A percentile compares a stretch with the other conserved stretches of the same genome.
Conservation (phyloP, 768 basidiomycete genomes). For the Termitomyces sp. region DNA sequence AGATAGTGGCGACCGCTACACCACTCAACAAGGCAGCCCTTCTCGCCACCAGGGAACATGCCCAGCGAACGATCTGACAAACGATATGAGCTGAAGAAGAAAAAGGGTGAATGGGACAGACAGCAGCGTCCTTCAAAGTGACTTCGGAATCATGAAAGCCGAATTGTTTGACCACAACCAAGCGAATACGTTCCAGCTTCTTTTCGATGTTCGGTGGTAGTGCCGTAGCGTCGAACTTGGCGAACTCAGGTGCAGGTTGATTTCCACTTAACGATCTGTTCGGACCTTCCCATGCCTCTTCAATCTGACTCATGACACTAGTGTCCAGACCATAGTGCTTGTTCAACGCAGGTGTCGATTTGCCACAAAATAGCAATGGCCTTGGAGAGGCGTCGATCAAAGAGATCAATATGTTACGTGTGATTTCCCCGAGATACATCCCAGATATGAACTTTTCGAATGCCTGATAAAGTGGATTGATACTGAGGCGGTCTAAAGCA, state of each 20-base stretch:
- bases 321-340: constrained; percentile 94
- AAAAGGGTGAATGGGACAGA: constrained; percentile 19
- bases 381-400: constrained; percentile 73
- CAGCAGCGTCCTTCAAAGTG: constrained; percentile 53
- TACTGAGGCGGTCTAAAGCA: constrained; percentile 86
- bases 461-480: constrained; percentile 89
- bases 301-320: constrained; percentile 82
- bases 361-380: constrained; percentile 76
- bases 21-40: constrained; percentile 83
- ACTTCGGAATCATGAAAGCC: constrained; percentile 53
- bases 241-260: constrained; percentile 31
- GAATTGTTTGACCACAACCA: constrained; percentile 58
- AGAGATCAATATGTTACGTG: constrained; percentile 78
- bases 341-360: constrained; percentile 68
- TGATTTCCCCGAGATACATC: constrained; percentile 97
- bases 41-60: constrained; percentile 68
- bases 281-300: constrained; percentile 64
- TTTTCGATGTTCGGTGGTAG: constrained; percentile 25
- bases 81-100: constrained; percentile 17
- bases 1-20: constrained; percentile 79
- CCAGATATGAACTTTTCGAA: constrained; percentile 99
- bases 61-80: constrained; percentile 71
- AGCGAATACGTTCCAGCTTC: constrained; percentile 51
- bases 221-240: constrained; percentile 27
- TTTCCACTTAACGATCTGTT: constrained; percentile 21